Conservation (phyloP, 768 basidiomycete species). For the Hypsizygus marmoreus region DNA sequence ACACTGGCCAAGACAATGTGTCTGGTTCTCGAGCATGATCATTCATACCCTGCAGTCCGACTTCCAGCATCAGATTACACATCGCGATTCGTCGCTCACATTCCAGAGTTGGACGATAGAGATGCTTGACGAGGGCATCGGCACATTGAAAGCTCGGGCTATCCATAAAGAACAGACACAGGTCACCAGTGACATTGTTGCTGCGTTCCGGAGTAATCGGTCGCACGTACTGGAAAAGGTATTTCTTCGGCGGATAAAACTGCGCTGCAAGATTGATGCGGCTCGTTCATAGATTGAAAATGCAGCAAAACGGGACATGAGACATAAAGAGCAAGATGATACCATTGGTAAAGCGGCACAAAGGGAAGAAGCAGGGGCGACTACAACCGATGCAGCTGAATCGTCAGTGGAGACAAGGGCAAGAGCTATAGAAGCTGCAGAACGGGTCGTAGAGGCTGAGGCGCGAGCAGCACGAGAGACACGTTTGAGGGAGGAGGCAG, state of each 20-base stretch:
- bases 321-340: slow-evolving; percentile 5
- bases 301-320: slow-evolving; percentile 6
- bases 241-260: no score
- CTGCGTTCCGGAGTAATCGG: slow-evolving; percentile 8
- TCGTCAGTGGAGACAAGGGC: slow-evolving; percentile 10
- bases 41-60: slow-evolving; percentile 13
- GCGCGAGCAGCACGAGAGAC: slow-evolving; percentile 14
- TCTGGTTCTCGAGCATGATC: slow-evolving; percentile 16
- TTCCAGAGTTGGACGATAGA: slow-evolving; percentile 14
- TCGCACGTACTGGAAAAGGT: slow-evolving; percentile 13
- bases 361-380: slow-evolving; percentile 8
- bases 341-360: slow-evolving; percentile 12
- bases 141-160: slow-evolving; percentile 4
- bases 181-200: slow-evolving; percentile 6
- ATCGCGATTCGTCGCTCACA: slow-evolving; percentile 11
- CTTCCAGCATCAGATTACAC: slow-evolving; percentile 10
- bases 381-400: slow-evolving; percentile 8
- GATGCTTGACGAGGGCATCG: slow-evolving; percentile 2
- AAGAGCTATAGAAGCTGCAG: slow-evolving; percentile 12
- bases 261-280: no score
- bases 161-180: slow-evolving; percentile 12
- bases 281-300: slow-evolving; percentile 9
- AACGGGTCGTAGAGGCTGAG: slow-evolving; percentile 13
- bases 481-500: slow-evolving; percentile 13
- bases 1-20: slow-evolving; percentile 14